Conservation (phyloP, 805 yeast species). For the Cyberlindnera galapagoensis region DNA sequence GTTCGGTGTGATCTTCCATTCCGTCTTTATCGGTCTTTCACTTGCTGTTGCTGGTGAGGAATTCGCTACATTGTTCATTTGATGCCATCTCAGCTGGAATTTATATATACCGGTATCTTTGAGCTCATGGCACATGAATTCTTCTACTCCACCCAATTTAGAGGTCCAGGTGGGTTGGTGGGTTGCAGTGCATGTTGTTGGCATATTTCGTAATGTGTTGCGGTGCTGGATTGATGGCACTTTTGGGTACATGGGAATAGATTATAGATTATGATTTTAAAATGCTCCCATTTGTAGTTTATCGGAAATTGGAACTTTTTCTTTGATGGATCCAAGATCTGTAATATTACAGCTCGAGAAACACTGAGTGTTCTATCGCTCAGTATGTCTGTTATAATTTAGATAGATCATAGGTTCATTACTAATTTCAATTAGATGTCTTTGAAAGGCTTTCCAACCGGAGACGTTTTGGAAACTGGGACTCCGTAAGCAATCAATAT, state of each 20-base stretch:
- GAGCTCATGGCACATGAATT: conserved; percentile 79
- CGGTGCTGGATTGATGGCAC: conserved; percentile 76
- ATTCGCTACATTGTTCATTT: conserved; percentile 62
- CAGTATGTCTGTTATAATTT: too few species aligned
- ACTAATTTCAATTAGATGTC: too few species aligned
- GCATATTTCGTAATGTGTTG: conserved; percentile 48
- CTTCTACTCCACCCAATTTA: conserved; percentile 53
- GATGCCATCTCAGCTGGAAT: conserved; percentile 78
- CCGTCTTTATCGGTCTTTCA: conserved; percentile 74
- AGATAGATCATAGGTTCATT: too few species aligned
- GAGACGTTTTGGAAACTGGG: too few species aligned
- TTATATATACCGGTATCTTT: conserved; percentile 67
- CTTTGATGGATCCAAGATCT: too few species aligned
- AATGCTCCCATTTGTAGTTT: too few species aligned
- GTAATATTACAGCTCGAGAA: too few species aligned
- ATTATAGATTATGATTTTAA: too few species aligned
- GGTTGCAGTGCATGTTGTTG: conserved; percentile 38
- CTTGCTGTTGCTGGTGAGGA: conserved; percentile 75
- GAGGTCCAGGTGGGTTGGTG: conserved; percentile 47
- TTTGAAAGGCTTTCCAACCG: too few species aligned
- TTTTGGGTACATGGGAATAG: conserved; percentile 66
- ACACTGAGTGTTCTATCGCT: too few species aligned
- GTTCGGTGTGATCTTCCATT: conserved; percentile 78
- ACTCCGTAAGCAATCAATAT: too few species aligned
- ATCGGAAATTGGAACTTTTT: too few species aligned